Conservation (phyloP, 768 basidiomycete species). For the Obba rivulosa region DNA sequence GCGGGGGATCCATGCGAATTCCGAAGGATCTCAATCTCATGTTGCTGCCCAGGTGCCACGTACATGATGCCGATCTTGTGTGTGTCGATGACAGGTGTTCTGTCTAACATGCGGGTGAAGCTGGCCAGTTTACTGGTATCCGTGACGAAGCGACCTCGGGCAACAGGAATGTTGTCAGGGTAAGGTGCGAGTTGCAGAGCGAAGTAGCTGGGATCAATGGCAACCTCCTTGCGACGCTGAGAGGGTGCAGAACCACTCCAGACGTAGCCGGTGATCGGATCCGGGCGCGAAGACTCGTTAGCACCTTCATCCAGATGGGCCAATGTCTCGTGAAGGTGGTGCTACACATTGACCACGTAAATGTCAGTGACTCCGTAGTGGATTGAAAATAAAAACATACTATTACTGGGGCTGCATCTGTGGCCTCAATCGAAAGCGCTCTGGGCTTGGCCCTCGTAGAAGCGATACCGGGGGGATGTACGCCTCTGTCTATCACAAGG, state of each 20-base stretch:
- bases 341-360: background rate
- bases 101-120: constrained; percentile 67
- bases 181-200: constrained; percentile 82
- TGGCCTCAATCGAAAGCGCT: constrained; percentile 16
- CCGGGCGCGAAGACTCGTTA: constrained; percentile 38
- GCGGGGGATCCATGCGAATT: constrained; percentile 93
- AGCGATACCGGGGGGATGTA: background rate
- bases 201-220: constrained; percentile 80
- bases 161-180: constrained; percentile 46
- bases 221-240: constrained; percentile 81
- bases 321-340: background rate
- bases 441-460: constrained; percentile 5
- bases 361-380: background rate
- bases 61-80: constrained; percentile 97
- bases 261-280: constrained; percentile 79
- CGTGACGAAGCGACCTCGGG: constrained; percentile 40
- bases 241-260: constrained; percentile 87
- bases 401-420: too few species aligned
- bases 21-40: constrained; percentile 79
- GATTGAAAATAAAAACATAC: background rate
- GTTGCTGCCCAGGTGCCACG: constrained; percentile 84
- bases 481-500: constrained; percentile 63
- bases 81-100: constrained; percentile 91
- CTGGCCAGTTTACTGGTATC: constrained; percentile 50
- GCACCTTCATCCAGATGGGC: background rate